These are phyloP conservation scores for Chaetomium cochliodes DNA, from an alignment of 495 filamentous ascomycete species.

Conservation along the genomic window DNA sequence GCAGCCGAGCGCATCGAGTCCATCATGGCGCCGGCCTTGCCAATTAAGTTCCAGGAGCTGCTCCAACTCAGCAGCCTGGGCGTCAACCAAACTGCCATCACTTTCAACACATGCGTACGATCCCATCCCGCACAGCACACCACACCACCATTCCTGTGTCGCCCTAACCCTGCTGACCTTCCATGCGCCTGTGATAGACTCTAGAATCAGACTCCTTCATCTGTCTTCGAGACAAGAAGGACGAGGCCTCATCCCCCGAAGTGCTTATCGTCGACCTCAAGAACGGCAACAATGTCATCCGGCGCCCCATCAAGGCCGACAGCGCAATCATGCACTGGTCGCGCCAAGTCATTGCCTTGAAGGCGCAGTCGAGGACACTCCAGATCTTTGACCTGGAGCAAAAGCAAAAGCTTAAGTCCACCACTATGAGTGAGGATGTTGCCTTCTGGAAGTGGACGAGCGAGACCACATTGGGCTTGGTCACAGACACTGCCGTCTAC, in stretches of 20 bases:
- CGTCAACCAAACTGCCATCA: constrained; percentile 84
- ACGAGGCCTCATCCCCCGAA: constrained; percentile 76
- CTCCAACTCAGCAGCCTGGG: constrained; percentile 78
- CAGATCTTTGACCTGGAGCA: constrained; percentile 94
- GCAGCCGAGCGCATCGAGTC: constrained; percentile 37
- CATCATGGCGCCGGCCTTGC: constrained; percentile 56
- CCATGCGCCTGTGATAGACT: constrained; percentile 57
- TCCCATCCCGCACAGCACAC: constrained; percentile 8
- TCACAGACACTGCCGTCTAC: constrained; percentile 86
- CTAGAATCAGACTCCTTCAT: constrained; percentile 95
- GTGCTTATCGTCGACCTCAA: constrained; percentile 97
- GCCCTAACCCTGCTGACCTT: constrained; percentile 26
- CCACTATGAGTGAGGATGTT: constrained; percentile 94
- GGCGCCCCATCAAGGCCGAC: constrained; percentile 96
- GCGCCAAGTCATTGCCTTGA: constrained; percentile 92
- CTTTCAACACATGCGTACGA: constrained; percentile 95
- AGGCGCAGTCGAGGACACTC: constrained; percentile 85
- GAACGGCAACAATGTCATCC: constrained; percentile 87
- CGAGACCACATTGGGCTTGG: constrained; percentile 77
- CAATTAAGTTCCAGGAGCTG: constrained; percentile 94
- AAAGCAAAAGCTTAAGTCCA: constrained; percentile 91
- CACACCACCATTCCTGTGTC: background rate
- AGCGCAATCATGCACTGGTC: constrained; percentile 99
- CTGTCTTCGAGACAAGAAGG: constrained; percentile 89
- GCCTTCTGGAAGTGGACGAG: constrained; percentile 99